Evolutionary conservation across 2,329 filamentous ascomycete genomes (phyloP).

Genomic region (Daldinia sp.): DNA sequence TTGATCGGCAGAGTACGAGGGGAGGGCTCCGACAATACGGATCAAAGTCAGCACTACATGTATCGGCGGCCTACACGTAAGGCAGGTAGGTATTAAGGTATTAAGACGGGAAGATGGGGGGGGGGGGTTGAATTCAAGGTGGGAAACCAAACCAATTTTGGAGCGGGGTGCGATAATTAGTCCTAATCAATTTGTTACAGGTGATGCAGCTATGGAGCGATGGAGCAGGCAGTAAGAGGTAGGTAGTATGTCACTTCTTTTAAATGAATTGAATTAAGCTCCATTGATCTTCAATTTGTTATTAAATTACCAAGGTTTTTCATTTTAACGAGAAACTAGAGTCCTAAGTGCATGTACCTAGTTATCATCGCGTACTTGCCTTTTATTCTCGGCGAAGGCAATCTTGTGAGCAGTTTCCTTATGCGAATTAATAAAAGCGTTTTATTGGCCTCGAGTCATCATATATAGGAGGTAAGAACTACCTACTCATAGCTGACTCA

Average conservation of each 20-base stretch:
- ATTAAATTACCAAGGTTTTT: constrained; percentile 25
- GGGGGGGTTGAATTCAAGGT: constrained; percentile 11
- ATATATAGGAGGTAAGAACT: background rate
- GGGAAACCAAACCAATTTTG: constrained; percentile 7
- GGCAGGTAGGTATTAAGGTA: background rate
- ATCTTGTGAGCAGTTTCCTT: background rate
- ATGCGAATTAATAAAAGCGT: background rate
- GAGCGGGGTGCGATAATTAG: constrained; percentile 40
- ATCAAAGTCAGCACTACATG: constrained; percentile 12
- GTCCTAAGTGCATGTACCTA: background rate
- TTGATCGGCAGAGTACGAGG: constrained; percentile 18
- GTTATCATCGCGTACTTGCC: background rate
- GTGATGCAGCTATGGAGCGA: constrained; percentile 14
- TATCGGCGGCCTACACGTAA: background rate
- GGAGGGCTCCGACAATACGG: constrained; percentile 16
- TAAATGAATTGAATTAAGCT: constrained; percentile 17
- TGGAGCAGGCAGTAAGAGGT: background rate
- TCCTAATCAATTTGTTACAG: constrained; percentile 20
- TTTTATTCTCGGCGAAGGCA: background rate
- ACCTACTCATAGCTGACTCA: background rate
- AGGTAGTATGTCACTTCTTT: constrained; percentile 11
- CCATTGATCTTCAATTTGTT: background rate
- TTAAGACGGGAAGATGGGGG: constrained; percentile 2
- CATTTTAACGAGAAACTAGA: background rate
- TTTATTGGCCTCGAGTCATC: background rate